phyloP scores from a whole-genome alignment of 164 flowering plant species.

The Vitis riparia region DNA sequence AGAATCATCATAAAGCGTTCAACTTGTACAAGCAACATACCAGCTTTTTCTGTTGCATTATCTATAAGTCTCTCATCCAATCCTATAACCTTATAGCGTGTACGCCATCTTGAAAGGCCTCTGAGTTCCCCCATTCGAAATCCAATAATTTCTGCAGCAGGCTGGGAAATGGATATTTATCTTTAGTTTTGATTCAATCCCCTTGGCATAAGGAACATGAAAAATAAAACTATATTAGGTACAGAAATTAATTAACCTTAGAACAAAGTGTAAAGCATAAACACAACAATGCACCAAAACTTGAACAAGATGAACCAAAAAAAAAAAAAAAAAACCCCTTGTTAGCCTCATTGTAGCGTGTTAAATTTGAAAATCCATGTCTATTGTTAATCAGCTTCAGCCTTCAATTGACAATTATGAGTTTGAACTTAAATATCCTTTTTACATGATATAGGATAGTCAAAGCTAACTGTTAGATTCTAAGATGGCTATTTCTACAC shows the following conservation, averaged over 20 bases:
- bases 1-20: constrained; percentile 76
- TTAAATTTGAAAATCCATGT: too few species aligned
- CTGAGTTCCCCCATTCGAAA: constrained; percentile 92
- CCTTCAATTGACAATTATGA: too few species aligned
- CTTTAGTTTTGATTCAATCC: constrained; percentile 11
- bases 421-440: too few species aligned
- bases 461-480: too few species aligned
- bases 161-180: constrained; percentile 44
- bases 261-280: not conserved
- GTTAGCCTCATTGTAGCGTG: too few species aligned
- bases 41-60: constrained; percentile 77
- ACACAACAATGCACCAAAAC: not conserved
- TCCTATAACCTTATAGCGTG: constrained; percentile 78
- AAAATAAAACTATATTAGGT: not conserved
- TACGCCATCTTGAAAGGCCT: constrained; percentile 94
- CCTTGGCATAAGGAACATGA: constrained; percentile 4
- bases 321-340: too few species aligned
- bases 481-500: too few species aligned
- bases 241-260: not conserved
- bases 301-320: not conserved
- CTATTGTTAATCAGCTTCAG: too few species aligned
- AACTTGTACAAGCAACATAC: constrained; percentile 84
- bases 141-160: constrained; percentile 91
- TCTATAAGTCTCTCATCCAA: constrained; percentile 75
- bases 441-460: too few species aligned